phyloP scores from a whole-genome alignment of 2,329 filamentous ascomycete species.

The Penicillium crustosum region DNA sequence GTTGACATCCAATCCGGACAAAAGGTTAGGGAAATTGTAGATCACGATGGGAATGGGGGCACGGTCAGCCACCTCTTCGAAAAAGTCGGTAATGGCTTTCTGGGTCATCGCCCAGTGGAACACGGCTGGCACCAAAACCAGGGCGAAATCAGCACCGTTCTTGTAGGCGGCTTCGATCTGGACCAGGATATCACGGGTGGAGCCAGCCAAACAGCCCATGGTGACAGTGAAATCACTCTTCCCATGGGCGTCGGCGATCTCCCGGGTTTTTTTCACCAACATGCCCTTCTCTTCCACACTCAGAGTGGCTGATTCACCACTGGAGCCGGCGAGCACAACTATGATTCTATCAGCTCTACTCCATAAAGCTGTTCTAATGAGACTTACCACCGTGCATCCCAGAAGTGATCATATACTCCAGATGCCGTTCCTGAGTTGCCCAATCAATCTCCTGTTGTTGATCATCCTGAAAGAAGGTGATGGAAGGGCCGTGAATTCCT shows the following conservation, averaged over 20 bases:
- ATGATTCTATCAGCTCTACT: slow-evolving; percentile 52
- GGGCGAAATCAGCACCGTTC: slow-evolving; percentile 69
- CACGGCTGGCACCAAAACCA: slow-evolving; percentile 72
- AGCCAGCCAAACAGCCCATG: slow-evolving; percentile 42
- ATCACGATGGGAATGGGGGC: slow-evolving; percentile 51
- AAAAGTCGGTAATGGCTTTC: slow-evolving; percentile 61
- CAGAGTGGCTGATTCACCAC: slow-evolving; percentile 48
- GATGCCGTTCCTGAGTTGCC: slow-evolving; percentile 54
- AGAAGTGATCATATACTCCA: slow-evolving; percentile 51
- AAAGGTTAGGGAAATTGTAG: slow-evolving; percentile 51
- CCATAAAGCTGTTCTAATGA: neutral
- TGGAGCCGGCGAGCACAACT: slow-evolving; percentile 46
- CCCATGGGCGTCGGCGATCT: slow-evolving; percentile 38
- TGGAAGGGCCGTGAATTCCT: slow-evolving; percentile 57
- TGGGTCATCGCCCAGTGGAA: slow-evolving; percentile 67
- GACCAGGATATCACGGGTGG: slow-evolving; percentile 49
- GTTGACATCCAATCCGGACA: slow-evolving; percentile 47
- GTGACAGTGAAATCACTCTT: slow-evolving; percentile 21
- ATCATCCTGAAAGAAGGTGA: slow-evolving; percentile 56
- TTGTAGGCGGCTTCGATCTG: slow-evolving; percentile 64
- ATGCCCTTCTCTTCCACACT: slow-evolving; percentile 41
- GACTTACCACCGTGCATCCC: neutral
- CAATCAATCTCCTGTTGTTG: slow-evolving; percentile 56
- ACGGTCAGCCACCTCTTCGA: slow-evolving; percentile 59
- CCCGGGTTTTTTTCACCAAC: slow-evolving; percentile 38